phyloP scores from a whole-genome alignment of 2,329 filamentous ascomycete species.

The Stemphylium lycopersici region DNA sequence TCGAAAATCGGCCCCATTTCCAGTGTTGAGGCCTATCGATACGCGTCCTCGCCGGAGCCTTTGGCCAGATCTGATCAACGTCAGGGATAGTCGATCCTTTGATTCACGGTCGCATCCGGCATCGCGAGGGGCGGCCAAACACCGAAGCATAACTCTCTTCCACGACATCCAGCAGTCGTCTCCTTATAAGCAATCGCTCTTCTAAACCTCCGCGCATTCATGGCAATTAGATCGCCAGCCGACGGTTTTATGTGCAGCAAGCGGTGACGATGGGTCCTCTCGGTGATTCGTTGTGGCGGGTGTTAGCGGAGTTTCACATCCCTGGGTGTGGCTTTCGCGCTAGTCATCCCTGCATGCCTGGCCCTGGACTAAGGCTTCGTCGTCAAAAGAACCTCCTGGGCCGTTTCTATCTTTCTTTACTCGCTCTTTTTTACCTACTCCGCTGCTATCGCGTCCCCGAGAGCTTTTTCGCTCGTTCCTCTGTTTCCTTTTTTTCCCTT shows the following conservation, averaged over 20 bases:
- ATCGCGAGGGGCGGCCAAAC: neutral
- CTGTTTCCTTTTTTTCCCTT: constrained; percentile 27
- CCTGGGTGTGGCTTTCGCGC: constrained; percentile 29
- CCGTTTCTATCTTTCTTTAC: constrained; percentile 21
- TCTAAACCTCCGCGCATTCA: neutral
- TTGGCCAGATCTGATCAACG: constrained; percentile 36
- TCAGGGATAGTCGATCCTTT: constrained; percentile 12
- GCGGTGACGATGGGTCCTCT: constrained; percentile 14
- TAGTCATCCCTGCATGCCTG: constrained; percentile 23
- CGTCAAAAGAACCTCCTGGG: constrained; percentile 14
- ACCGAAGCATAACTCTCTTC: neutral
- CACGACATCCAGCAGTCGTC: neutral
- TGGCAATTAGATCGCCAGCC: constrained; percentile 10
- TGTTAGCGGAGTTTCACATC: constrained; percentile 25
- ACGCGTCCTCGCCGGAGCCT: constrained; percentile 6
- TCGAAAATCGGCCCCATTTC: neutral
- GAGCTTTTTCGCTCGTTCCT: constrained; percentile 31
- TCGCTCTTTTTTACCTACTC: constrained; percentile 9
- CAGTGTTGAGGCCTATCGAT: constrained; percentile 25
- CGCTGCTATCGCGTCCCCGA: constrained; percentile 21
- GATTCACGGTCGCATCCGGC: constrained; percentile 4
- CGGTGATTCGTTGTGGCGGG: constrained; percentile 30
- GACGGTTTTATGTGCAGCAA: constrained; percentile 9
- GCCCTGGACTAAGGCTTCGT: constrained; percentile 18
- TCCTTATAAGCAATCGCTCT: neutral